phyloP scores from a whole-genome alignment of 148 eudicot species.

The Heliosperma pusillum region DNA sequence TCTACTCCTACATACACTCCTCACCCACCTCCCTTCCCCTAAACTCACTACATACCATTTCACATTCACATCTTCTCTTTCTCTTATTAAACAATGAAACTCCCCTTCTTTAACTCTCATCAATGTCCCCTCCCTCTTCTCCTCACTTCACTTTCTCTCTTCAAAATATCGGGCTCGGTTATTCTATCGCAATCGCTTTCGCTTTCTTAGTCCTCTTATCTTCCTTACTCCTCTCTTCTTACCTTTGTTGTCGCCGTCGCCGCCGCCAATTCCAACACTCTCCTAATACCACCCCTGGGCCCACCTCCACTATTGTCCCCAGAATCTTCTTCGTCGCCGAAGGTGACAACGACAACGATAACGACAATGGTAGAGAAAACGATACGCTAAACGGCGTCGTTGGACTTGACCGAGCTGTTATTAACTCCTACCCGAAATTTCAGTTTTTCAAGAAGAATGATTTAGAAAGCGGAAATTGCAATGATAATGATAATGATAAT shows the following conservation, averaged over 20 bases:
- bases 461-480: neutral
- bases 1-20: constrained; percentile 21
- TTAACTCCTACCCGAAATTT: constrained; percentile 80
- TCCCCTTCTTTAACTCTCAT: constrained; percentile 8
- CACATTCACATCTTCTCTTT: no score
- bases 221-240: constrained; percentile 60
- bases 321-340: constrained; percentile 76
- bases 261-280: constrained; percentile 20
- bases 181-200: constrained; percentile 71
- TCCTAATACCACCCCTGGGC: neutral
- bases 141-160: constrained; percentile 27
- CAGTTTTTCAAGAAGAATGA: constrained; percentile 32
- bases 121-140: constrained; percentile 31
- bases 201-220: constrained; percentile 81
- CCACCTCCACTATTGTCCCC: constrained; percentile 48
- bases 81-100: constrained; percentile 19
- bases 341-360: constrained; percentile 38
- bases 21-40: constrained; percentile 40
- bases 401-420: constrained; percentile 59
- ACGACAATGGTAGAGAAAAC: constrained; percentile 1
- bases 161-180: constrained; percentile 62
- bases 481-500: constrained; percentile 8
- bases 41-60: neutral
- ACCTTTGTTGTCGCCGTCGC: constrained; percentile 56
- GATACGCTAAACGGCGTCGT: constrained; percentile 35